Base-by-base conservation (phyloP, 371 early-diverging fungal species). In the Mucor racemosus region DNA sequence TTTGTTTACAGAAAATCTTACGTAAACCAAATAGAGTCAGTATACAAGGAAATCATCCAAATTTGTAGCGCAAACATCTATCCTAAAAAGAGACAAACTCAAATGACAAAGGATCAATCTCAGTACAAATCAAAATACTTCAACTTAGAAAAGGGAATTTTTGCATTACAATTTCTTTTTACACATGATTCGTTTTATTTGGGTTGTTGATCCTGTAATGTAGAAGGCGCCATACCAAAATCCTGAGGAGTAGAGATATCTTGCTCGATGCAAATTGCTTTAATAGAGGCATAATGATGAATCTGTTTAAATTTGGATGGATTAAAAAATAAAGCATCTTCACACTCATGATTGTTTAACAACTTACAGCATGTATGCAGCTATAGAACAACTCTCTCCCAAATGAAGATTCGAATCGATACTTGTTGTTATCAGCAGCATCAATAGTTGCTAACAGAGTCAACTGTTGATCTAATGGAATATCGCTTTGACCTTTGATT, bases 331-430 rank as follows among this genome's bases (percentile, higher is more conserved):
- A 26, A 26, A 26, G 26, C 26, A 26, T 3, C 26, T 26, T 26
- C 26, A 26, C 26, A 26, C 26, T 26, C 26, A 26, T 26, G 26
- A 26, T 26, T n/a, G n/a, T 26, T 26, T 26, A 26, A 3, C 3
- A 26, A 53, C 62, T 74, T 62, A 74, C 74, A 17, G 83, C 79
- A 61, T 82, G 82, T 34, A 84, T 72, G 68, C 81, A 79, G 41
- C 90, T 86, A 72, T 87, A 89, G 80, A 90, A 90, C 17, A 90
- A 75, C 63, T 90, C 91, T 40, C 91, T 64, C 1, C 85, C 89
- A 42, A 84, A 74, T 0, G 85, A 86, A 4, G 89, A 78, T 7
- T 63, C 66, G 67, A 68, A 79, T 44, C 42, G 69, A 62, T 62
- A 65, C 46, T 63, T 71, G 7, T 68, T 75, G 50, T 54, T 62